These are phyloP conservation scores for Populus euphratica DNA, from an alignment of 345 rosid species.

Conservation along the genomic window DNA sequence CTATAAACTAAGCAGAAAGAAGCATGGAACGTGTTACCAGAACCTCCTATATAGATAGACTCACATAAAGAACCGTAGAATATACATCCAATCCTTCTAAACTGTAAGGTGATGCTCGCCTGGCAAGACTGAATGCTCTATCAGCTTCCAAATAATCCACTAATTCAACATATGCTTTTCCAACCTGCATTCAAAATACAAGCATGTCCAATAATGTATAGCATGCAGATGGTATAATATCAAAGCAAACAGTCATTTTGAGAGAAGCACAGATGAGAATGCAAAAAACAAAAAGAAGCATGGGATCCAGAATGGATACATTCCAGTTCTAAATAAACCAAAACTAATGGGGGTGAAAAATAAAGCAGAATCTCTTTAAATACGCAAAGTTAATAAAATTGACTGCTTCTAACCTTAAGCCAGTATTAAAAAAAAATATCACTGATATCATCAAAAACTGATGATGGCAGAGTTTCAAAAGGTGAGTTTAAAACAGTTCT, in stretches of 20 bases:
- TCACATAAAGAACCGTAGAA: slow-evolving; percentile 91
- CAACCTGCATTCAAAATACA: slow-evolving; percentile 54
- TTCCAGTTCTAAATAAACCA: not conserved
- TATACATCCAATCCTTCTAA: slow-evolving; percentile 96
- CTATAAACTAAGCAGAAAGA: not conserved
- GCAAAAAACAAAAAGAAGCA: too few species aligned
- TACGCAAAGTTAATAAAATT: not conserved
- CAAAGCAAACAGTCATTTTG: not conserved
- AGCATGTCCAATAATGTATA: not conserved
- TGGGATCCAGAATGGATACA: not conserved
- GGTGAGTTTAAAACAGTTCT: not conserved
- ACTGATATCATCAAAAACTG: not conserved
- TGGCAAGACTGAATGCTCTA: slow-evolving; percentile 76
- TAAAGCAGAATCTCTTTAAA: not conserved
- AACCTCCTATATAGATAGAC: slow-evolving; percentile 28
- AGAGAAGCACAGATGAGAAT: not conserved
- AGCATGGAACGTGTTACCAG: not conserved
- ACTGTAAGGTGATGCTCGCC: slow-evolving; percentile 72
- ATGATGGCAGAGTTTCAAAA: not conserved
- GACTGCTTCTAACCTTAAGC: not conserved
- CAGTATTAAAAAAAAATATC: not conserved
- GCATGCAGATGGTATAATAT: not conserved
- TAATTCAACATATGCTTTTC: slow-evolving; percentile 81
- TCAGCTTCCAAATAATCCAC: slow-evolving; percentile 95
- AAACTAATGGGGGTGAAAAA: not conserved